Evolutionary conservation across 2,329 filamentous ascomycete species (phyloP).

Genomic region (Fusarium sp.): DNA sequence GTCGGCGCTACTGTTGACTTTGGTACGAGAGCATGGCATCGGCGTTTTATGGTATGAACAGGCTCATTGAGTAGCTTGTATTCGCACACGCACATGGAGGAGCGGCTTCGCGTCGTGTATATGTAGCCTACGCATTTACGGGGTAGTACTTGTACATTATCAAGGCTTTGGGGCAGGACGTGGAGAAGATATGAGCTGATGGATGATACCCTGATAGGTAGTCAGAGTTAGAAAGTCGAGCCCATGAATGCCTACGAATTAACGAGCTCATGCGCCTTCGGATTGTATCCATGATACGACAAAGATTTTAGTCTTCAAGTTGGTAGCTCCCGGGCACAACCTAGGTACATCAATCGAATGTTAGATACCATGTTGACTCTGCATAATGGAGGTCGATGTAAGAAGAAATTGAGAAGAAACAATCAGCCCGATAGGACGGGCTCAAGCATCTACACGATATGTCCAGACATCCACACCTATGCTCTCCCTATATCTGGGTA

Average conservation of each 20-base stretch:
- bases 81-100: constrained; percentile 34
- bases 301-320: neutral
- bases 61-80: constrained; percentile 26
- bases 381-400: no score
- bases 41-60: constrained; percentile 48
- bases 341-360: neutral
- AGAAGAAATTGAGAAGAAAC: neutral
- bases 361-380: neutral
- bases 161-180: constrained; percentile 8
- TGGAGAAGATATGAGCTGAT: constrained; percentile 7
- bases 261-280: neutral
- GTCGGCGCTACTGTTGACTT: constrained; percentile 37
- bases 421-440: neutral
- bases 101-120: constrained; percentile 43
- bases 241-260: constrained; percentile 10
- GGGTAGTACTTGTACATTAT: constrained; percentile 44
- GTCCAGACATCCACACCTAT: neutral
- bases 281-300: neutral
- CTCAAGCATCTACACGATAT: neutral
- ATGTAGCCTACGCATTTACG: constrained; percentile 37
- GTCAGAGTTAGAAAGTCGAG: constrained; percentile 26
- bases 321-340: neutral
- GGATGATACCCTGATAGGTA: constrained; percentile 24
- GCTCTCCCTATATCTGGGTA: neutral
- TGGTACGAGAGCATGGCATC: constrained; percentile 50